A percentile compares a stretch with the other conserved stretches of the same genome.
Evolutionary conservation across 164 flowering plant species (phyloP).

Genomic region (Akebia trifoliata): DNA sequence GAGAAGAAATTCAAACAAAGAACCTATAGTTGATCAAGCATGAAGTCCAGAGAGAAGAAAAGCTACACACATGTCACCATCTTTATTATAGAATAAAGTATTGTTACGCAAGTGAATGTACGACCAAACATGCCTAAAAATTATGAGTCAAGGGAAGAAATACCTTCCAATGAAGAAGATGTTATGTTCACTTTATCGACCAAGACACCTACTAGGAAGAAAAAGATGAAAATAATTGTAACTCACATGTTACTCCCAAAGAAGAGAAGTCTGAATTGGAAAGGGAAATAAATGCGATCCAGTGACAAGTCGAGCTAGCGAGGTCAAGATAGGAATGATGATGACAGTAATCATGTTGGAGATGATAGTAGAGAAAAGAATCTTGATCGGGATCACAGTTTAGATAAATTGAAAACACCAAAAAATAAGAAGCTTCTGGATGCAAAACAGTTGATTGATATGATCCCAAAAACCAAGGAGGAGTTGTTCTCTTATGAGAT

Average conservation of each 20-base stretch:
- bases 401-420: conserved; percentile 49
- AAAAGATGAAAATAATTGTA: too few relatives aligned
- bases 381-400: conserved; percentile 45
- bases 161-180: too few relatives aligned
- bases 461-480: conserved; percentile 97
- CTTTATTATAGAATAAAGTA: too few relatives aligned
- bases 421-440: conserved; percentile 88
- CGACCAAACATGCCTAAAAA: too few relatives aligned
- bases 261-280: conserved; percentile 69
- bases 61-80: too few relatives aligned
- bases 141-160: too few relatives aligned
- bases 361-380: conserved; percentile 54
- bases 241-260: conserved; percentile 49
- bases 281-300: conserved; percentile 63
- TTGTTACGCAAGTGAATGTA: too few relatives aligned
- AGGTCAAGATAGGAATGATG: conserved; percentile 52
- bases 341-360: conserved; percentile 41
- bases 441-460: conserved; percentile 98
- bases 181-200: too few relatives aligned
- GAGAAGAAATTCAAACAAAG: too few relatives aligned
- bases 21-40: too few relatives aligned
- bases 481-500: conserved; percentile 88
- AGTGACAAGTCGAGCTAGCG: conserved; percentile 62
- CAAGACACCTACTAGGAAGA: too few relatives aligned
- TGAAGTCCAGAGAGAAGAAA: too few relatives aligned